phyloP scores from a whole-genome alignment of 495 filamentous ascomycete genomes.

The Penicillium macrosclerotiorum region DNA sequence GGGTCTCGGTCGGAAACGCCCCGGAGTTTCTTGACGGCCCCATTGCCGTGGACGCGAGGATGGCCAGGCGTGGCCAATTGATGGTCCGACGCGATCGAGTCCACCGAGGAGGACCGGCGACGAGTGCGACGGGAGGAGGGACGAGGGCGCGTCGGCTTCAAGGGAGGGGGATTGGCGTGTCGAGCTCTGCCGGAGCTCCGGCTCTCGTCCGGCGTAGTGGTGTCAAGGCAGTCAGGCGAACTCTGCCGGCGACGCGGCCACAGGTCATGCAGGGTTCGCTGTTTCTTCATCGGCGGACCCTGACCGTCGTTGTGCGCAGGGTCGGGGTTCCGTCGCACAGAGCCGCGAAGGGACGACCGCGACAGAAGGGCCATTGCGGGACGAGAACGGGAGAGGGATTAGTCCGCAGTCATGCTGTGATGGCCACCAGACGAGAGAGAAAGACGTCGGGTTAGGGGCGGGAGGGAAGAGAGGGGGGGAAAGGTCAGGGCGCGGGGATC shows the following conservation, averaged over 20 bases:
- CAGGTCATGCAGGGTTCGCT: conserved; percentile 23
- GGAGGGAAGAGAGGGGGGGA: not conserved
- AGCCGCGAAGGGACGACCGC: conserved; percentile 36
- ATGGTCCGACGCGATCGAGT: conserved; percentile 13
- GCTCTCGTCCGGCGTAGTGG: conserved; percentile 18
- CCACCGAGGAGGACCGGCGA: conserved; percentile 17
- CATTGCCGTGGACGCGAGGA: conserved; percentile 22
- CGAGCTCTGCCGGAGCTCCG: conserved; percentile 13
- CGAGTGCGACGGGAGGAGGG: conserved; percentile 19
- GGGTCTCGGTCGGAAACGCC: conserved; percentile 9
- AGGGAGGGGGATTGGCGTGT: conserved; percentile 22
- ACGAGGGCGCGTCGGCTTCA: conserved; percentile 22
- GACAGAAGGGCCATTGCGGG: conserved; percentile 39
- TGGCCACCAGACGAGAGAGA: not conserved
- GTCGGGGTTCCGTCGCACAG: conserved; percentile 32
- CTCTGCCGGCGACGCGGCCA: conserved; percentile 35
- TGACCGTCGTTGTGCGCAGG: conserved; percentile 17
- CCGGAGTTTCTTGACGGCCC: conserved; percentile 11
- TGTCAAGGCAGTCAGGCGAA: conserved; percentile 42
- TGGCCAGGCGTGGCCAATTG: conserved; percentile 20
- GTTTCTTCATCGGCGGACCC: conserved; percentile 31
- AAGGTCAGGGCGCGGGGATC: conserved; percentile 2
- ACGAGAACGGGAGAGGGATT: conserved; percentile 7
- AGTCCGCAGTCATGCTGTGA: conserved; percentile 19
- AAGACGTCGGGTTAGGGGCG: not conserved